phyloP scores from a whole-genome alignment of 371 early-diverging fungal genomes.

The Mortierella sp. region DNA sequence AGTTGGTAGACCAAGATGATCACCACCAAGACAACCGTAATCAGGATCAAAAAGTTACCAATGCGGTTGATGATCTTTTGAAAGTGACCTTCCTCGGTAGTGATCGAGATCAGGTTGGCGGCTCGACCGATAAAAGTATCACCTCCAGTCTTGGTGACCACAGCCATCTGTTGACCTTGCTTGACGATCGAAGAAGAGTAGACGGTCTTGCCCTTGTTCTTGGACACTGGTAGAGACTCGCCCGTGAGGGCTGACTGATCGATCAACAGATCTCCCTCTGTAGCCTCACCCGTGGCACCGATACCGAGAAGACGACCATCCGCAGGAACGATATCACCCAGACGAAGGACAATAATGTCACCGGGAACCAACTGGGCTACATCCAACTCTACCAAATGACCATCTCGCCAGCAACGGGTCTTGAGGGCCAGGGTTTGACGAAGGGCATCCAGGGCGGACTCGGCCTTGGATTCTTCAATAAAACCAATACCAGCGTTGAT shows the following conservation, averaged over 20 bases:
- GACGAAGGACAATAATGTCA: constrained; percentile 87
- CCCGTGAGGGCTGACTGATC: constrained; percentile 97
- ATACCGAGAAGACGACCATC: constrained; percentile 91
- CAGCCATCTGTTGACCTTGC: constrained; percentile 87
- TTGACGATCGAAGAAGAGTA: constrained; percentile 89
- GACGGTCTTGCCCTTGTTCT: constrained; percentile 81
- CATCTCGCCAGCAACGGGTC: constrained; percentile 82
- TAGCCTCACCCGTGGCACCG: constrained; percentile 81
- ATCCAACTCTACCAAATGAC: constrained; percentile 83
- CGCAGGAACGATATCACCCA: constrained; percentile 96
- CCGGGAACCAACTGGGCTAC: constrained; percentile 85
- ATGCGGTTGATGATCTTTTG: constrained; percentile 91
- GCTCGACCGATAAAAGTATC: constrained; percentile 92
- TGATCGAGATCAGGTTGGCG: constrained; percentile 86
- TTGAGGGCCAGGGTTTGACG: constrained; percentile 80
- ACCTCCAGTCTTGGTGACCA: constrained; percentile 87
- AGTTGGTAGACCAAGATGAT: constrained; percentile 85
- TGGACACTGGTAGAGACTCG: constrained; percentile 90
- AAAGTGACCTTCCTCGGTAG: constrained; percentile 87
- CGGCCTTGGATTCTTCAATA: constrained; percentile 91
- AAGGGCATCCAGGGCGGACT: constrained; percentile 89
- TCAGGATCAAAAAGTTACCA: constrained; percentile 90
- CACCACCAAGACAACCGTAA: constrained; percentile 83
- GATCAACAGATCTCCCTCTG: constrained; percentile 82
- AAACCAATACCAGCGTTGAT: constrained; percentile 93